phyloP scores from a whole-genome alignment of 805 yeast genomes.

The Jamesozyma piceae region DNA sequence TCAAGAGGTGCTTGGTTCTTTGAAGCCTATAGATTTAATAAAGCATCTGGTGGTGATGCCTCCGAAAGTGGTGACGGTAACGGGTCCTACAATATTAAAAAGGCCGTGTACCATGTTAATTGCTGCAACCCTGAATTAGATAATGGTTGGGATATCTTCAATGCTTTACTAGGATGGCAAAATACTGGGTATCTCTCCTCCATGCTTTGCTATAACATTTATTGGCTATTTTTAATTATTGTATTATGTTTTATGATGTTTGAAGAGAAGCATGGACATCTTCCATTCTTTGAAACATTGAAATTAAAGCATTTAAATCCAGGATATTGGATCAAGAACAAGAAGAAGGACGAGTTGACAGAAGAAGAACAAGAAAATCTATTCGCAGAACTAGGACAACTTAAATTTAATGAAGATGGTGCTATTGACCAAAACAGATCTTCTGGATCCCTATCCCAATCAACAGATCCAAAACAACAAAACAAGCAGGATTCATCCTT shows the following conservation, averaged over 20 bases:
- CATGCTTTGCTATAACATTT: slow-evolving; percentile 75
- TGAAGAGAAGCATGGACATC: slow-evolving; percentile 78
- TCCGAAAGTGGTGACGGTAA: slow-evolving; percentile 90
- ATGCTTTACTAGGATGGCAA: slow-evolving; percentile 93
- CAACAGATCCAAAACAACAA: not conserved
- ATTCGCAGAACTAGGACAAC: slow-evolving; percentile 36
- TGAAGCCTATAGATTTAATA: slow-evolving; percentile 56
- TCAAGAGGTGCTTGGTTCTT: slow-evolving; percentile 91
- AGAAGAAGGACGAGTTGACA: slow-evolving; percentile 51
- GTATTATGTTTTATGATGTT: slow-evolving; percentile 53
- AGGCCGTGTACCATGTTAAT: slow-evolving; percentile 90
- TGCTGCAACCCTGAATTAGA: slow-evolving; percentile 91
- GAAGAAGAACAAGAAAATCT: slow-evolving; percentile 44
- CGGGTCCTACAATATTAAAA: slow-evolving; percentile 78
- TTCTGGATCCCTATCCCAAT: not conserved
- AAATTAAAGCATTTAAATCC: slow-evolving; percentile 53
- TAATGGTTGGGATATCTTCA: slow-evolving; percentile 96
- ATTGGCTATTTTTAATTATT: slow-evolving; percentile 67
- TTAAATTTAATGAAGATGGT: slow-evolving; percentile 33
- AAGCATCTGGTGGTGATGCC: slow-evolving; percentile 85
- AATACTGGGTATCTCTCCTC: slow-evolving; percentile 93
- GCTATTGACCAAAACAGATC: slow-evolving; percentile 8
- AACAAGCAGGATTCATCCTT: no score
- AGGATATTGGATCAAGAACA: slow-evolving; percentile 59
- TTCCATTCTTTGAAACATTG: slow-evolving; percentile 53